These are phyloP conservation scores for Neonectria magnoliae DNA, from an alignment of 2,329 filamentous ascomycete species.

Conservation along the genomic window DNA sequence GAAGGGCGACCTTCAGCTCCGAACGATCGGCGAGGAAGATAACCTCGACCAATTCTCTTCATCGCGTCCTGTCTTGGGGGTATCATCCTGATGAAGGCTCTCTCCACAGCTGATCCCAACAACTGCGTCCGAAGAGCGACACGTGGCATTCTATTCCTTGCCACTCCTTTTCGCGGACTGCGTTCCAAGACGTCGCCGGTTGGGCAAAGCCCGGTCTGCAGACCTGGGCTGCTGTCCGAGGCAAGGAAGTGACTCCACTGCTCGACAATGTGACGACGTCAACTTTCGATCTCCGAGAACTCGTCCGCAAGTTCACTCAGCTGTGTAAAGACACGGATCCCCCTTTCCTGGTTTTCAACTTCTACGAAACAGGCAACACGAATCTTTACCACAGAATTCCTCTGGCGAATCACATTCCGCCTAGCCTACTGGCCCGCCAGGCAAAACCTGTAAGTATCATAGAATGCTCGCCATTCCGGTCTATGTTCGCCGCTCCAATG, in stretches of 20 bases:
- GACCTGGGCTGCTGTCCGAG: neutral
- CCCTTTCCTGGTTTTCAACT: neutral
- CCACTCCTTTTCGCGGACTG: neutral
- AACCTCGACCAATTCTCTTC: neutral
- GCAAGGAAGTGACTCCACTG: neutral
- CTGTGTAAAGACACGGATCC: neutral
- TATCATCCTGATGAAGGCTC: conserved; percentile 1
- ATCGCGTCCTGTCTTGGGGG: neutral
- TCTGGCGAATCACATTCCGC: neutral
- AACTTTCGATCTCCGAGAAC: neutral
- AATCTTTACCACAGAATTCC: neutral
- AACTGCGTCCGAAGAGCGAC: neutral
- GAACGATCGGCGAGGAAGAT: too few relatives aligned
- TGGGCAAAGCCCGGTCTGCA: neutral
- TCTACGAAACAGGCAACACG: neutral
- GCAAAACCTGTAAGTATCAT: too few relatives aligned
- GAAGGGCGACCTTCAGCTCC: neutral
- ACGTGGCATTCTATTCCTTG: neutral
- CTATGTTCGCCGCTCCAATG: too few relatives aligned
- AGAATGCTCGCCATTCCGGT: too few relatives aligned
- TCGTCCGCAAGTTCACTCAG: neutral
- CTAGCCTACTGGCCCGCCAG: too few relatives aligned
- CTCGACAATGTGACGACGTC: neutral
- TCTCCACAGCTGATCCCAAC: neutral
- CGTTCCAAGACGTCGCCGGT: neutral